These are phyloP conservation scores for Abortiporus biennis DNA, from an alignment of 1,284 basidiomycete species.

Conservation along the genomic window DNA sequence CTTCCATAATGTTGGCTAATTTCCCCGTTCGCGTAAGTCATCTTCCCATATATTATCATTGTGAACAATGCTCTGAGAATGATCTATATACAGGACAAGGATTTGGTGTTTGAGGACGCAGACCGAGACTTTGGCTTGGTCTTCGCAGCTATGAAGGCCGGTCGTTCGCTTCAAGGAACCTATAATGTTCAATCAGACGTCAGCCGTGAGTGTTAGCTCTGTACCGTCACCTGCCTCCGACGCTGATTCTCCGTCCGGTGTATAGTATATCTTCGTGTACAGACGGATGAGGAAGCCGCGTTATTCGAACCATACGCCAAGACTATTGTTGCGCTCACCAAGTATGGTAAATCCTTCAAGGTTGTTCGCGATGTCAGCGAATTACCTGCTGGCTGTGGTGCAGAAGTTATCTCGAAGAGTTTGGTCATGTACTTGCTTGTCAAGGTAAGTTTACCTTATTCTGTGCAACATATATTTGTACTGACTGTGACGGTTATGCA, in stretches of 20 bases:
- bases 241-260: slow-evolving; percentile 2
- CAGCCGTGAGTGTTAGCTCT: slow-evolving; percentile 48
- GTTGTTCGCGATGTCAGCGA: slow-evolving; percentile 46
- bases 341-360: slow-evolving; percentile 72
- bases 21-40: slow-evolving; percentile 76
- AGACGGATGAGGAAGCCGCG: slow-evolving; percentile 53
- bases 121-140: slow-evolving; percentile 85
- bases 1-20: slow-evolving; percentile 84
- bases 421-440: slow-evolving; percentile 82
- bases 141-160: slow-evolving; percentile 74
- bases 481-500: slow-evolving; percentile 21
- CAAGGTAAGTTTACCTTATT: slow-evolving; percentile 43
- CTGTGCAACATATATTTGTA: not conserved
- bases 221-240: not conserved
- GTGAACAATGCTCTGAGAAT: not conserved
- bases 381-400: slow-evolving; percentile 87
- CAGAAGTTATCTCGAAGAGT: slow-evolving; percentile 71
- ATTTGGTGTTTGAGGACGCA: slow-evolving; percentile 68
- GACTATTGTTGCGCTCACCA: slow-evolving; percentile 82
- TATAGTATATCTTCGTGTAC: slow-evolving; percentile 76
- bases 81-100: slow-evolving; percentile 41
- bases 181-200: slow-evolving; percentile 90
- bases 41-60: not conserved
- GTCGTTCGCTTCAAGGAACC: slow-evolving; percentile 84
- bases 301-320: slow-evolving; percentile 69